Percentiles rank a stretch among this genome's conserved stretches.
Conservation (phyloP, 1,139 yeast genomes). For the Hemisphaericaspora xylanilytica region DNA sequence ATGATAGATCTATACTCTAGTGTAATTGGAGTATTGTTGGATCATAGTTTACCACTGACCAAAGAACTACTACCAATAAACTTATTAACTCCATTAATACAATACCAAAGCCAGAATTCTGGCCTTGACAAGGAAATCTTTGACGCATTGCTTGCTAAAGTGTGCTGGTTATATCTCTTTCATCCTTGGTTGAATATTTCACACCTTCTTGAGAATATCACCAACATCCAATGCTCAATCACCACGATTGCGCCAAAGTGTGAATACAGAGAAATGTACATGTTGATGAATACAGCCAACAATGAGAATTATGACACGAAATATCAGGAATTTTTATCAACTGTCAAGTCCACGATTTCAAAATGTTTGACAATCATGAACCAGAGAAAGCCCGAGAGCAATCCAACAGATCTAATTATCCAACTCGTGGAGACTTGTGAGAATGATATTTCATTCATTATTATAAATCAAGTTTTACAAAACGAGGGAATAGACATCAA, state of each 20-base stretch:
- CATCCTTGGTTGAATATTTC: constrained; percentile 8
- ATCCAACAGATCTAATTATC: neutral
- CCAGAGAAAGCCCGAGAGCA: neutral
- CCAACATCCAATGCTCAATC: constrained; percentile 9
- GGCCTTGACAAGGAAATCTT: neutral
- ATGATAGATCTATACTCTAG: neutral
- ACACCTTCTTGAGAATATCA: neutral
- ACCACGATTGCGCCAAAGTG: neutral
- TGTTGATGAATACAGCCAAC: constrained; percentile 5
- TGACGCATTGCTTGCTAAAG: constrained; percentile 5
- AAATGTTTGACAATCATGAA: neutral
- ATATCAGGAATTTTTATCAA: neutral
- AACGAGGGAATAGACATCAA: neutral
- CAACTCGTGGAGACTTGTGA: neutral
- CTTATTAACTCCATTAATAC: constrained; percentile 8
- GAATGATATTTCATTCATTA: neutral
- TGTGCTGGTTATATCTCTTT: constrained; percentile 10
- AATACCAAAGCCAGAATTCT: neutral
- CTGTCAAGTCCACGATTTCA: neutral
- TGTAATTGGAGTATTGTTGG: neutral
- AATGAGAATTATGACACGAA: neutral
- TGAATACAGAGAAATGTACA: neutral
- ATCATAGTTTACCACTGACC: neutral
- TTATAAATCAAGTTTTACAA: neutral
- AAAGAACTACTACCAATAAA: constrained; percentile 2